Base-by-base conservation (phyloP, 1,284 basidiomycete species). In the Rhodotorula sp. region DNA sequence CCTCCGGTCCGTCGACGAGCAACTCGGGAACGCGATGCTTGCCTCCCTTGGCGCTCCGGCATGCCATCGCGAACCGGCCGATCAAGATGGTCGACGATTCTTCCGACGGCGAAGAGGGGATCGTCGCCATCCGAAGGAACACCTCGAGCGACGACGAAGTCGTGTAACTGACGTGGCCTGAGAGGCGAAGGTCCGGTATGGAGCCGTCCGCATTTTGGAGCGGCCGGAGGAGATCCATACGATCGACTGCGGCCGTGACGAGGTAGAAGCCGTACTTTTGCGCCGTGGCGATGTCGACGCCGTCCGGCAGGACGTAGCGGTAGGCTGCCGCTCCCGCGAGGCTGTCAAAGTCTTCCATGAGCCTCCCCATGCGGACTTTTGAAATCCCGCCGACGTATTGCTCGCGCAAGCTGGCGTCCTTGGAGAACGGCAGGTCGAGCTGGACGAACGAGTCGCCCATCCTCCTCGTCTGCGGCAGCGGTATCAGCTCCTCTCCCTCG, bases 231-330 rank as follows among this genome's bases (percentile, higher is more conserved):
- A 77, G 60, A 67, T 79, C 78, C 66, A 76, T 70, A 1, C 81
- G 75, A 68, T 82, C 81, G 1, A 82, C 81, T 0, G 80, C 79
- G 31, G 81, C 81, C 2, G 81, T 82, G 49, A 82, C 81, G 56
- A 82, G 78, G 76, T 80, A 81, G 62, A 82, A 73, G 21, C 78
- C 78, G 31, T 76, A 75, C 19, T 57, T 69, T 14, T 76, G 74
- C 15, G 77, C 77, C 15, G 78, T 76, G 16, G 69, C 52, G 14
- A 79, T 71, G 57, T 61, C 38, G 3, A 61, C 61, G n/a, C 76
- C 76, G n/a, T 78, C 77, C 15, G 80, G 80, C 8, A 82, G 75
- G 8, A 81, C 81, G 61, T 81, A 78, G 26, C 76, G 73, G 67
- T 81, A 82, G 15, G 80, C 79, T 5, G 80, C 74, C 8, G 75